Evolutionary conservation across 2,329 filamentous ascomycete species (phyloP), one percentile per base, ranked within the genome.

Genomic region (Fusarium duplospermum): DNA sequence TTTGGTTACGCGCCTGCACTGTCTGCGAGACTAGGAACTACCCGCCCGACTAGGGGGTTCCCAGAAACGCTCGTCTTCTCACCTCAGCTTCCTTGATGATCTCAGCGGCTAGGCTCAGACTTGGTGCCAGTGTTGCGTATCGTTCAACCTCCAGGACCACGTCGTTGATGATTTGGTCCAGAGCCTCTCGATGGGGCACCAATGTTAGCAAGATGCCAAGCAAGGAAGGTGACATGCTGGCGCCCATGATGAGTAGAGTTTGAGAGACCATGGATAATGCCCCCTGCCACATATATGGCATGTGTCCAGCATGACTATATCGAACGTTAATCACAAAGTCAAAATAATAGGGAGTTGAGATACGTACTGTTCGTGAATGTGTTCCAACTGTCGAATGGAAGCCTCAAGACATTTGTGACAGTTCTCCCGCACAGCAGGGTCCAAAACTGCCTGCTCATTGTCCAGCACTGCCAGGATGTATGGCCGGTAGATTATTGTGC

Each of bases 261-360:
- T 96, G 94, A 7, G 93, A 94, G 24, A 95, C 93, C 79, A 96
- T 94, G 24, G 93, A 95, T 40, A 96, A 87, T 10, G 93, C 93
- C 20, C 93, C 93, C 84, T 96, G 94, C 92, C 93, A 96, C 22
- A 96, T 88, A 82, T 96, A 96, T 14, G 93, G 93, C 85, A 96
- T 92, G 80, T 96, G 93, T 60, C 94, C 93, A 70, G 92, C 93
- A 79, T 95, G 93, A 83, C 91, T 93, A 56, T 4, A 61, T 3
- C 50, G 27, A 24, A 6, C 16, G 70, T 78, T 66, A 79, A 74
- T 22, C 4, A 9, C n/a, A 13, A 6, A 54, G 24, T 27, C 6
- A 61, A 27, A 22, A 13, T 24, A 24, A 24, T 35, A 13, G 22
- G 45, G 40, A 1, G 5, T 33, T 4, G 27, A 20, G 47, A 40